These are phyloP conservation scores for Amanita inopinata DNA, from an alignment of 768 basidiomycete genomes.

Conservation along the genomic window DNA sequence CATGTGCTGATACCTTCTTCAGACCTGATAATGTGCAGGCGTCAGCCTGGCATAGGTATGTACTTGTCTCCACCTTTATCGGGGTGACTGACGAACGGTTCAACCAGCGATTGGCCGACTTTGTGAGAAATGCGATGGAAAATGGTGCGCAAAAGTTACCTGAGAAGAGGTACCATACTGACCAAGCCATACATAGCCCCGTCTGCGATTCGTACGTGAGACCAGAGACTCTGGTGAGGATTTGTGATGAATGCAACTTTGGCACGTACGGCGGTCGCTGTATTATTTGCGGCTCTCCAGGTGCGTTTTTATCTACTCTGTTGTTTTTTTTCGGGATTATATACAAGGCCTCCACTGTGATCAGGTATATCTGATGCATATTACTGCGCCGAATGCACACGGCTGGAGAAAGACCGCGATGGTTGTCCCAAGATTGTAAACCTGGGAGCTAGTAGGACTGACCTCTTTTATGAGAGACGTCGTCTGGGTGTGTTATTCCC, in stretches of 20 bases:
- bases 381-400: constrained; percentile 96
- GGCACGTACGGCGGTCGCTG: constrained; percentile 96
- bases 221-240: constrained; percentile 94
- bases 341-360: not conserved
- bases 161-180: not conserved
- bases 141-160: constrained; percentile 60
- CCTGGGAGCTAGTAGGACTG: constrained; percentile 88
- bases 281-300: constrained; percentile 95
- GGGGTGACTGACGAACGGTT: constrained; percentile 2
- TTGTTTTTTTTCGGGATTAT: not conserved
- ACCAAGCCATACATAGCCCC: constrained; percentile 43
- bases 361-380: constrained; percentile 98
- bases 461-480: constrained; percentile 86
- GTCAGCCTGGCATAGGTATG: constrained; percentile 92
- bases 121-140: constrained; percentile 99
- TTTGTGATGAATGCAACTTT: constrained; percentile 99
- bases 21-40: constrained; percentile 98
- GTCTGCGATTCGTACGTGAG: constrained; percentile 99
- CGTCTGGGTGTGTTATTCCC: constrained; percentile 50
- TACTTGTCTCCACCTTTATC: constrained; percentile 1
- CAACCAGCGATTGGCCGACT: constrained; percentile 85
- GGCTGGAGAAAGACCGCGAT: constrained; percentile 94
- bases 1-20: not conserved
- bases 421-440: constrained; percentile 99
- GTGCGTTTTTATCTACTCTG: constrained; percentile 38